These are phyloP conservation scores for Rhynchosporium secalis DNA, from an alignment of 2,329 filamentous ascomycete species.

Conservation along the genomic window DNA sequence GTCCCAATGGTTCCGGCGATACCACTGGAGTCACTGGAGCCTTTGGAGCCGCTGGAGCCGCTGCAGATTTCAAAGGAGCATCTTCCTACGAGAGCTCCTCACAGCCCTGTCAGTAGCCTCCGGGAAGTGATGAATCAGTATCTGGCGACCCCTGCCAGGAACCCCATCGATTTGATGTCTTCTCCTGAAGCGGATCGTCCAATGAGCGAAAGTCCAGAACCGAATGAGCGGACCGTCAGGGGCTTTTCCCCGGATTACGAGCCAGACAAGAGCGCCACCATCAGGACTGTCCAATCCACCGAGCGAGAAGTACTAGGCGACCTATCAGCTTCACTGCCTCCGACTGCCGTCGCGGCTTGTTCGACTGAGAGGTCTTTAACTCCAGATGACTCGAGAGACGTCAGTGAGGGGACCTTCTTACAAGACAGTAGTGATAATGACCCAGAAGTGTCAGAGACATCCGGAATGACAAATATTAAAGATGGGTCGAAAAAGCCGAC, in stretches of 20 bases:
- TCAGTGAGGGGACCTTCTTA: conserved; percentile 49
- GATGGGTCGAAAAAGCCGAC: conserved; percentile 6
- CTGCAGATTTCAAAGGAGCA: conserved; percentile 29
- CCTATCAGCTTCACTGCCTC: conserved; percentile 19
- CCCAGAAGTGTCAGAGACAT: conserved; percentile 36
- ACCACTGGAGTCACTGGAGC: background rate
- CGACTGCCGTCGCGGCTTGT: conserved; percentile 24
- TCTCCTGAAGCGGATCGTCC: conserved; percentile 28
- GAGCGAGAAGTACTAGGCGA: conserved; percentile 38
- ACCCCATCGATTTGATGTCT: conserved; percentile 28
- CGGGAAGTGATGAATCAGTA: conserved; percentile 87
- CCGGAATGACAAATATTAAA: background rate
- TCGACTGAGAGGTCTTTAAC: conserved; percentile 20
- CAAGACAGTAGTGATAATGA: conserved; percentile 55
- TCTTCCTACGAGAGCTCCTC: conserved; percentile 31
- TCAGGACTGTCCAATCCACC: conserved; percentile 59
- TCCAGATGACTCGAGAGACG: conserved; percentile 31
- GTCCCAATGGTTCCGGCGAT: conserved; percentile 46
- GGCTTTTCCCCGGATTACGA: conserved; percentile 77
- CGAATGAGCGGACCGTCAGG: conserved; percentile 41
- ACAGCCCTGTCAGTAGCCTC: conserved; percentile 75
- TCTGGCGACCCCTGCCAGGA: conserved; percentile 45
- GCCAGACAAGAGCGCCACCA: conserved; percentile 69
- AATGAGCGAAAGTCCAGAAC: conserved; percentile 31
- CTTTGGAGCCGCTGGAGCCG: background rate